Percentiles rank a stretch among this genome's conserved stretches.
phyloP scores from a whole-genome alignment of 352 stramenopile species.

The Pythium pyrilobum region DNA sequence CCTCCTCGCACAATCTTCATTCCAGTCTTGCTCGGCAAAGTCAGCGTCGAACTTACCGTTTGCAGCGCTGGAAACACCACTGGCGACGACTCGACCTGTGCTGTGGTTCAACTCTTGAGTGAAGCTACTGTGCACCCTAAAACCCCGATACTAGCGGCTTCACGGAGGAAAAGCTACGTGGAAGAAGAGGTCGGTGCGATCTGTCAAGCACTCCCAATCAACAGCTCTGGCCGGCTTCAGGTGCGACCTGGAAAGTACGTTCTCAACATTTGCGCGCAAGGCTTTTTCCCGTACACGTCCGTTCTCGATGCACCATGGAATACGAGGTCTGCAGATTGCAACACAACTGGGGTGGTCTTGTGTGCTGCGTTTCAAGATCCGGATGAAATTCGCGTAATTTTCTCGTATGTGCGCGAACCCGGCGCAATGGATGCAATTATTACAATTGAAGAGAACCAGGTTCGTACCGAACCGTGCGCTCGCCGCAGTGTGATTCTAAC shows the following conservation, averaged over 20 bases:
- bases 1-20: constrained; percentile 43
- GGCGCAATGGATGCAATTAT: constrained; percentile 40
- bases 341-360: constrained; percentile 31
- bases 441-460: constrained; percentile 35
- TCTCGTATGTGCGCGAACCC: constrained; percentile 33
- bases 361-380: constrained; percentile 22
- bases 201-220: constrained; percentile 9
- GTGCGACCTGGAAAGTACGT: constrained; percentile 39
- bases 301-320: constrained; percentile 36
- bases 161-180: background rate
- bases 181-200: background rate
- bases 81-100: background rate
- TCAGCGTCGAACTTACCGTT: constrained; percentile 25
- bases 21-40: constrained; percentile 51
- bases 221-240: constrained; percentile 27
- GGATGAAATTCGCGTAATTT: constrained; percentile 34
- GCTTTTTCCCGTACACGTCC: constrained; percentile 22
- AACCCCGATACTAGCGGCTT: background rate
- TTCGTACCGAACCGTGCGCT: constrained; percentile 1
- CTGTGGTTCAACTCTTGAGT: background rate
- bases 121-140: background rate
- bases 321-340: background rate
- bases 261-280: constrained; percentile 19
- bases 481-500: background rate
- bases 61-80: background rate